These are phyloP conservation scores for Udeniomyces megalosporus DNA, from an alignment of 768 basidiomycete genomes.

Conservation along the genomic window DNA sequence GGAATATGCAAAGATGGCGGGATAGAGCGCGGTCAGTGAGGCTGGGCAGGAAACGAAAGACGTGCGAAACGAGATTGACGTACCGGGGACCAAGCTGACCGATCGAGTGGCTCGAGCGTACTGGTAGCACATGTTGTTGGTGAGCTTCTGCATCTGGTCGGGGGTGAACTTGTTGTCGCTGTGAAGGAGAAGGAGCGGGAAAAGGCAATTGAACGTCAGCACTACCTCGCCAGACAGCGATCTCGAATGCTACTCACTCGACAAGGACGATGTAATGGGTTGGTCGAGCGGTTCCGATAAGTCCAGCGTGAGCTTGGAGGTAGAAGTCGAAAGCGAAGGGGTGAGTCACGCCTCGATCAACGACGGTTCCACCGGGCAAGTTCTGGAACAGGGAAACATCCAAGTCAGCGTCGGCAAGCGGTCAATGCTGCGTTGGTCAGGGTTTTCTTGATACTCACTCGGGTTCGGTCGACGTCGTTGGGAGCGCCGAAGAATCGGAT, in stretches of 20 bases:
- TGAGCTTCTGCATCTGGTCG: background rate
- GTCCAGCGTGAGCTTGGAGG: constrained; percentile 19
- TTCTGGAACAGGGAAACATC: no score
- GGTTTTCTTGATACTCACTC: background rate
- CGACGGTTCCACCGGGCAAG: background rate
- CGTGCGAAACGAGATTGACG: constrained; percentile 18
- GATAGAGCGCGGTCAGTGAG: background rate
- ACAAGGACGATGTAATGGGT: constrained; percentile 20
- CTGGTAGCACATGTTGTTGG: constrained; percentile 19
- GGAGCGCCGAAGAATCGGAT: background rate
- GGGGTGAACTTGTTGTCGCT: constrained; percentile 16
- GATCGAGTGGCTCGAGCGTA: constrained; percentile 20
- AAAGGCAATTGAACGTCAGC: background rate
- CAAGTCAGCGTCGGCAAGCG: background rate
- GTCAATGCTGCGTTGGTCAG: background rate
- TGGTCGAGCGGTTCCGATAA: constrained; percentile 18
- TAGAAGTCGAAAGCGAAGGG: constrained; percentile 11
- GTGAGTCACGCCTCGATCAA: background rate
- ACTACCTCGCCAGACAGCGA: no score
- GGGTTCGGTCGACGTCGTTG: background rate
- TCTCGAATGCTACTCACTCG: background rate
- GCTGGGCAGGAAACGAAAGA: constrained; percentile 12
- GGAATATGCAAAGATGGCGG: background rate
- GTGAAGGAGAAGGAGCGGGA: background rate
- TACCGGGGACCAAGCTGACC: no score